Evolutionary conservation across 495 filamentous ascomycete species (phyloP).

Genomic region (Aspergillus biplanus): DNA sequence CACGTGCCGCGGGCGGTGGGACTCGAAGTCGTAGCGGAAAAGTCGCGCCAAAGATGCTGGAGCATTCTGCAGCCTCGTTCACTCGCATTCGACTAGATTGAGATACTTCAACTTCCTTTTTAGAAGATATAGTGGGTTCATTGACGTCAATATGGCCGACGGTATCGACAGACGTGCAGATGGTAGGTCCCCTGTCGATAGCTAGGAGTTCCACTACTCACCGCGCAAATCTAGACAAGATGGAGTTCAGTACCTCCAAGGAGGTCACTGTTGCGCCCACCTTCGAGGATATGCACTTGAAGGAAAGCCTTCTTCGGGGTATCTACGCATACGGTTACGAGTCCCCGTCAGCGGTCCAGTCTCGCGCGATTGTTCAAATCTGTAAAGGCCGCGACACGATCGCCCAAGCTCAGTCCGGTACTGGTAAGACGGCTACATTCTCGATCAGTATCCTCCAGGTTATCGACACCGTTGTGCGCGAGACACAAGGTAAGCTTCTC

Average conservation of each 20-base stretch:
- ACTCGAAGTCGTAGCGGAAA: constrained; percentile 29
- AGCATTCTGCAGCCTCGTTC: constrained; percentile 11
- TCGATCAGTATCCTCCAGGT: constrained; percentile 96
- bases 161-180: constrained; percentile 92
- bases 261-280: constrained; percentile 87
- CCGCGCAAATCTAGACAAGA: constrained; percentile 65
- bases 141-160: constrained; percentile 73
- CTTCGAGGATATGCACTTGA: constrained; percentile 81
- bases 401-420: constrained; percentile 98
- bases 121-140: constrained; percentile 7
- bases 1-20: constrained; percentile 38
- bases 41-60: constrained; percentile 26
- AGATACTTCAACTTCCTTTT: constrained; percentile 8
- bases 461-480: constrained; percentile 80
- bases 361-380: constrained; percentile 95
- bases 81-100: constrained; percentile 9
- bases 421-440: constrained; percentile 98
- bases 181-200: constrained; percentile 41
- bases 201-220: constrained; percentile 30
- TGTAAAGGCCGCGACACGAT: constrained; percentile 99
- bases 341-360: constrained; percentile 95
- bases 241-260: constrained; percentile 97
- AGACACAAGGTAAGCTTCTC: constrained; percentile 69
- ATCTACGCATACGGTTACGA: constrained; percentile 99
- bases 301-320: constrained; percentile 93